Base-by-base conservation (phyloP, 495 filamentous ascomycete genomes). In the Tuber melanosporum region DNA sequence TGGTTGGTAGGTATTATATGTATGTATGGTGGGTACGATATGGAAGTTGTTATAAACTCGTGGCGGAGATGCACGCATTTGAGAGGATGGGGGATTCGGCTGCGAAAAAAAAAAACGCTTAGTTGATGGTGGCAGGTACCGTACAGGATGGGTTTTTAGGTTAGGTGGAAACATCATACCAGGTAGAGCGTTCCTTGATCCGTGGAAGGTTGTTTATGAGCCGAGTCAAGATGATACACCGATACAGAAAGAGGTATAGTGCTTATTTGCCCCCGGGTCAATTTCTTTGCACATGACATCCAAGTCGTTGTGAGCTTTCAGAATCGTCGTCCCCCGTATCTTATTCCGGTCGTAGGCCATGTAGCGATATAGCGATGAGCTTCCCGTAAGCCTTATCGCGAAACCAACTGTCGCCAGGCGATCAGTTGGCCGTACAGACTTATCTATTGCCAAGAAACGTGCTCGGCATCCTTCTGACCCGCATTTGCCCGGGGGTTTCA, bases 41-140 rank as follows among this genome's bases (percentile, higher is more conserved):
- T 66, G 57, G 26, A 66, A 66, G 57, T 66, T 66, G 57, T 66
- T 66, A 66, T 66, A 66, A 66, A 66, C 26, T 36, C 57, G 57
- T 66, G 57, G 57, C 57, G 57, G 57, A 66, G 57, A 66, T 36
- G 26, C 14, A 36, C 3, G 57, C 26, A 66, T 66, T 1, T 66
- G 14, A 66, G 57, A 66, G 57, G 57, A 66, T 66, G 57, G 32
- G 57, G 32, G 57, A 66, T 66, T 66, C 57, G 57, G 26, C 26
- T 14, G 57, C 7, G 26, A 66, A 15, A 62, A 41, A 41, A 14
- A 66, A 15, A 66, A 66, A 66, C 26, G 57, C 26, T 36, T 66
- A 66, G 57, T 36, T 36, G 57, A 66, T 19, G 26, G 57, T 66
- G 57, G 57, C 57, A 66, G 57, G 57, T 66, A 66, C 57, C 57